phyloP scores from a whole-genome alignment of 495 filamentous ascomycete genomes.

The Viridothelium virens region DNA sequence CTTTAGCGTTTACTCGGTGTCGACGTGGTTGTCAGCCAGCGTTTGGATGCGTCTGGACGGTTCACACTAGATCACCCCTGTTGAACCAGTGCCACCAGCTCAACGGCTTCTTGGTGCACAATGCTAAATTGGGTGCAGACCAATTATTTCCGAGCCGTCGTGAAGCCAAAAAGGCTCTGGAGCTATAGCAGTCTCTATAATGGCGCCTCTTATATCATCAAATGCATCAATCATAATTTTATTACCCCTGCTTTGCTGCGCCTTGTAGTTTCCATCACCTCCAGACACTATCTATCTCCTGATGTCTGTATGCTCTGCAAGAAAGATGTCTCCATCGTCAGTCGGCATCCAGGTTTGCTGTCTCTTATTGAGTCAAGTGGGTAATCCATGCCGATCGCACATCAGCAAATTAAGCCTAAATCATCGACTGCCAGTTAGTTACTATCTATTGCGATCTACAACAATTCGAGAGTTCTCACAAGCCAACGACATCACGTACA shows the following conservation, averaged over 20 bases:
- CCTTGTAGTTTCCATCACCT: neutral
- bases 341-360: no score
- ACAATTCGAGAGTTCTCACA: no score
- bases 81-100: neutral
- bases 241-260: neutral
- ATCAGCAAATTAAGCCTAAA: no score
- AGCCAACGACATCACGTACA: no score
- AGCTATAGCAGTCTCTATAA: neutral
- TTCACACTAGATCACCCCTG: neutral
- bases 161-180: neutral
- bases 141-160: neutral
- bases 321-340: no score
- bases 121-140: neutral
- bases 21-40: neutral
- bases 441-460: no score
- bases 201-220: constrained; percentile 4
- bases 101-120: neutral
- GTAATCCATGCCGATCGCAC: no score
- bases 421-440: no score
- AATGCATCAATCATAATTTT: neutral
- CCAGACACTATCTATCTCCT: neutral
- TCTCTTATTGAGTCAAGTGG: no score
- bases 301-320: neutral
- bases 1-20: neutral
- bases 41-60: neutral